Conservation (phyloP, 192 early-diverging fungal species). For the Coemansia sp. region DNA sequence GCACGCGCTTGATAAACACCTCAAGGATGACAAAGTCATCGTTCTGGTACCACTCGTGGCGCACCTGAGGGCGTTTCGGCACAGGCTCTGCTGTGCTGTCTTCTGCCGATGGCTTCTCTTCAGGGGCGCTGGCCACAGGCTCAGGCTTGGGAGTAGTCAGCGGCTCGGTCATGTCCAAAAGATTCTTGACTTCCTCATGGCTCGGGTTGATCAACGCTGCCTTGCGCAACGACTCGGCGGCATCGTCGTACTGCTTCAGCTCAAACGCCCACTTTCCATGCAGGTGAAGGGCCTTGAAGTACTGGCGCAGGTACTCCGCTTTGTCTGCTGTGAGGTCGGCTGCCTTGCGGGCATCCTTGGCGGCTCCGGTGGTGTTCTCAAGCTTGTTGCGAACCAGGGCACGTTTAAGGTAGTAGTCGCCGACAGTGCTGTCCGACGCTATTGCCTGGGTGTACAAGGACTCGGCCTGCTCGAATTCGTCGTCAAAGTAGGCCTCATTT, state of each 20-base stretch:
- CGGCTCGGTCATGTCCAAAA: constrained; percentile 44
- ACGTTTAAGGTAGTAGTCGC: constrained; percentile 70
- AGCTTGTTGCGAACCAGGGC: constrained; percentile 67
- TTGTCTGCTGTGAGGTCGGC: constrained; percentile 57
- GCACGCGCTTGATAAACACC: constrained; percentile 88
- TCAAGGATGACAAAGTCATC: constrained; percentile 83
- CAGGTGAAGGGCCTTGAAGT: constrained; percentile 68
- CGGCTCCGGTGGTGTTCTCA: constrained; percentile 58
- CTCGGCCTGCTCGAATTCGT: constrained; percentile 74
- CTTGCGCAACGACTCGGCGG: constrained; percentile 58
- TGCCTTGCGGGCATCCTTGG: constrained; percentile 67
- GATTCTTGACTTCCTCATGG: constrained; percentile 38
- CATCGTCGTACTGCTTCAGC: constrained; percentile 60
- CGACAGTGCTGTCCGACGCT: constrained; percentile 55
- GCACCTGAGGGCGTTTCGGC: constrained; percentile 35
- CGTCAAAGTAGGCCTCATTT: constrained; percentile 76
- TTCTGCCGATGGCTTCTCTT: not conserved
- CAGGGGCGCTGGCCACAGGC: constrained; percentile 6
- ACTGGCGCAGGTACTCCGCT: constrained; percentile 48
- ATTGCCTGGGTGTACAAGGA: constrained; percentile 69
- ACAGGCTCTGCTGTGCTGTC: constrained; percentile 3
- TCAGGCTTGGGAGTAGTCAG: constrained; percentile 43
- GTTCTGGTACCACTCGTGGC: constrained; percentile 99
- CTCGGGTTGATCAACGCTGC: constrained; percentile 62
- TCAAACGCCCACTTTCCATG: constrained; percentile 62